These are phyloP conservation scores for Mucuna pruriens DNA, from an alignment of 306 rosid genomes.

Conservation along the genomic window DNA sequence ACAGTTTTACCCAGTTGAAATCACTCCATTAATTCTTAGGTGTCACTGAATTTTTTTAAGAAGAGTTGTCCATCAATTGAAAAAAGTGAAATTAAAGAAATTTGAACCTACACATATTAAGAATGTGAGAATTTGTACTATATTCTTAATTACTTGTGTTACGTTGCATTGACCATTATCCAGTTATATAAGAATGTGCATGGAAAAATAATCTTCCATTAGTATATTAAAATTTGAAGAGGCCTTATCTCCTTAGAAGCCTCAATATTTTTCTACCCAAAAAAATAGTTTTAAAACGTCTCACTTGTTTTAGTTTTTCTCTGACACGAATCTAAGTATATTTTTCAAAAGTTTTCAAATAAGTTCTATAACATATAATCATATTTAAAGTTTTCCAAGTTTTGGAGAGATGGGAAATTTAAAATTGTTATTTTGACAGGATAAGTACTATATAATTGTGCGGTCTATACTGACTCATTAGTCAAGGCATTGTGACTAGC, in stretches of 20 bases:
- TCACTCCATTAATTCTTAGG: no score
- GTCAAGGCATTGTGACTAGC: background rate
- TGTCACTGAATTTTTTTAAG: no score
- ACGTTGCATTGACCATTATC: background rate
- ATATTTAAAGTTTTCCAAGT: background rate
- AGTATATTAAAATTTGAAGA: background rate
- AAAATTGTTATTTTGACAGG: background rate
- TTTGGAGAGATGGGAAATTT: background rate
- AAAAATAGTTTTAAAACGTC: background rate
- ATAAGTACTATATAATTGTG: constrained; percentile 17
- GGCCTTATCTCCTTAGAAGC: background rate
- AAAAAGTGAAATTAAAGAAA: no score
- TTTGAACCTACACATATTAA: no score
- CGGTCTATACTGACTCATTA: background rate
- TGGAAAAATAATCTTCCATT: background rate
- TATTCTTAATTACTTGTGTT: no score
- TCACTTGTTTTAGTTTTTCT: background rate
- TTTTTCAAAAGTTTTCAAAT: background rate
- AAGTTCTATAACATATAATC: background rate
- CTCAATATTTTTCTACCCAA: background rate
- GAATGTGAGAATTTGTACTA: no score
- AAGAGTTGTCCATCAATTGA: no score
- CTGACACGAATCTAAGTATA: no score
- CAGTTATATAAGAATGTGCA: background rate
- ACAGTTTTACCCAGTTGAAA: no score